These are phyloP conservation scores for Neoconidiobolus thromboides DNA, from an alignment of 371 early-diverging fungal genomes.

Conservation along the genomic window DNA sequence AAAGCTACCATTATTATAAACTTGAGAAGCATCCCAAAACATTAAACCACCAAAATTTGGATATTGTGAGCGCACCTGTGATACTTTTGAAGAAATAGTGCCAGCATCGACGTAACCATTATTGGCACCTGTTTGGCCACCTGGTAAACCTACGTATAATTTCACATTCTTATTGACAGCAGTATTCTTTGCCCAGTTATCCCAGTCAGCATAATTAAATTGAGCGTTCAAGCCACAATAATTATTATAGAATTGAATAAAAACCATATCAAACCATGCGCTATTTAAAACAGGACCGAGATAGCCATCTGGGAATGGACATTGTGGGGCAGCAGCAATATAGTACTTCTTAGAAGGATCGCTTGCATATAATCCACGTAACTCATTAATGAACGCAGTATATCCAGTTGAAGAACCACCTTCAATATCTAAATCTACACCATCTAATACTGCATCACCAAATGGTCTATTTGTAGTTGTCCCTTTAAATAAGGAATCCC, in stretches of 20 bases:
- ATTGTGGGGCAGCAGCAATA: conserved; percentile 27
- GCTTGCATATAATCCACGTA: conserved; percentile 1
- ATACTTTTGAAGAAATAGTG: not conserved
- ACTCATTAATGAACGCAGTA: conserved; percentile 15
- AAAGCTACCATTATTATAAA: conserved; percentile 5
- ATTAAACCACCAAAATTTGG: conserved; percentile 14
- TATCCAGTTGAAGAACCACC: conserved; percentile 33
- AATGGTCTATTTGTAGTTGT: conserved; percentile 29
- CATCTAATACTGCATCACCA: conserved; percentile 37
- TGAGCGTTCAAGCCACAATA: conserved; percentile 17
- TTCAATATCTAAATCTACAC: conserved; percentile 52
- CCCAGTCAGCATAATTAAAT: conserved; percentile 40
- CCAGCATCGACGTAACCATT: conserved; percentile 7
- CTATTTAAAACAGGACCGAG: conserved; percentile 19
- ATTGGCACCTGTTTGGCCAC: conserved; percentile 28
- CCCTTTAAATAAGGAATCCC: conserved; percentile 39
- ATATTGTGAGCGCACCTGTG: not conserved
- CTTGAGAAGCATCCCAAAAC: conserved; percentile 36
- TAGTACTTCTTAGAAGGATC: conserved; percentile 12
- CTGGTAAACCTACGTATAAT: conserved; percentile 38
- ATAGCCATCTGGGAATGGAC: conserved; percentile 19
- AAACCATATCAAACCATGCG: conserved; percentile 44
- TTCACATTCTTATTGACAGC: conserved; percentile 38
- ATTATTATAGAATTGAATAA: conserved; percentile 60
- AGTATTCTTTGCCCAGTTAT: conserved; percentile 27